These are phyloP conservation scores for Ormosia semicastrata DNA, from an alignment of 306 rosid genomes.

Conservation along the genomic window DNA sequence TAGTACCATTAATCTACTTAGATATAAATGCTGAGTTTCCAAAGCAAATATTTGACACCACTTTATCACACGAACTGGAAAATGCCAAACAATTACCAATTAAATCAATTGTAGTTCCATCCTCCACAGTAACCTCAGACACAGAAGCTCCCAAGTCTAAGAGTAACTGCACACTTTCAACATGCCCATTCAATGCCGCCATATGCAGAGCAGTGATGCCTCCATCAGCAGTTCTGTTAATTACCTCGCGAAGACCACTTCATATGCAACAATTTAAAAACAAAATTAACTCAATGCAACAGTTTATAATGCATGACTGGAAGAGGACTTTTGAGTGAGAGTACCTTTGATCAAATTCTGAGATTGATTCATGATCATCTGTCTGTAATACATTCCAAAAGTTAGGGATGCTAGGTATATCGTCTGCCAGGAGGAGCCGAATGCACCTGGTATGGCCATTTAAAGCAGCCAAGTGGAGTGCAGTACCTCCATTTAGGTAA, in stretches of 20 bases:
- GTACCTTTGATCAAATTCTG: constrained; percentile 73
- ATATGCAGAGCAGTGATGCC: constrained; percentile 96
- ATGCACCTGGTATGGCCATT: constrained; percentile 93
- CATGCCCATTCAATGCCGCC: constrained; percentile 94
- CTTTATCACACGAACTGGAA: not conserved
- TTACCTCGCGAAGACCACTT: constrained; percentile 66
- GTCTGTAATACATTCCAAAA: constrained; percentile 56
- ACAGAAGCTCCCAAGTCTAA: constrained; percentile 89
- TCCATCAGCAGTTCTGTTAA: constrained; percentile 86
- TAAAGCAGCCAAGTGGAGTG: constrained; percentile 91
- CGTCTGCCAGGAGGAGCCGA: constrained; percentile 76
- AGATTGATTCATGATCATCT: constrained; percentile 41
- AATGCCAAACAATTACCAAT: constrained; percentile 56
- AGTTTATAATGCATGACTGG: constrained; percentile 6
- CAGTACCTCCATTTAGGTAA: constrained; percentile 94
- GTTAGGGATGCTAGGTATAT: constrained; percentile 73
- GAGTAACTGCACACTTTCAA: constrained; percentile 81
- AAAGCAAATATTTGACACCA: constrained; percentile 7
- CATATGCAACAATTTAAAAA: constrained; percentile 25
- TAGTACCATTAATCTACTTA: not conserved
- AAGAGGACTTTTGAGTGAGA: constrained; percentile 24
- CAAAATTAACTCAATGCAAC: constrained; percentile 26
- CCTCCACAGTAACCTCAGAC: constrained; percentile 74
- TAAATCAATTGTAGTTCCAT: constrained; percentile 88
- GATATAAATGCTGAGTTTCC: constrained; percentile 7